Evolutionary conservation across 1,284 basidiomycete genomes (phyloP).

Genomic region (Ceratobasidium sp.): DNA sequence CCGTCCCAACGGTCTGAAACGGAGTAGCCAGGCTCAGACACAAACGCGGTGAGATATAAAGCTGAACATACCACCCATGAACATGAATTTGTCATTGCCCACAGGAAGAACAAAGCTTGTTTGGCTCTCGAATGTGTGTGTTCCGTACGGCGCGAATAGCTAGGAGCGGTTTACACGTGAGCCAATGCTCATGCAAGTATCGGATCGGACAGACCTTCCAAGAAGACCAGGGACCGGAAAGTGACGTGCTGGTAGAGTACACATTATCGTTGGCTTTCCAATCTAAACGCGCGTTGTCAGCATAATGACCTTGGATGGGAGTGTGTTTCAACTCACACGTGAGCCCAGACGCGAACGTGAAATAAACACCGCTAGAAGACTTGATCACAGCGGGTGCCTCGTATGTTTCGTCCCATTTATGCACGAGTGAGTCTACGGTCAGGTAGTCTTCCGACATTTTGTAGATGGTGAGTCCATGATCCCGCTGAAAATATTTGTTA

Average conservation of each 20-base stretch:
- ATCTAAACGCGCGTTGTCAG: constrained; percentile 14
- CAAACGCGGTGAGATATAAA: neutral
- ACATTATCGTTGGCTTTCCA: constrained; percentile 48
- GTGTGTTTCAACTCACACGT: constrained; percentile 31
- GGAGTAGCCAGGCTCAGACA: neutral
- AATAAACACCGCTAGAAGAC: constrained; percentile 45
- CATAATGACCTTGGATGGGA: neutral
- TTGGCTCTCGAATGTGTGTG: constrained; percentile 46
- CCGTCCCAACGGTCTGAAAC: constrained; percentile 48
- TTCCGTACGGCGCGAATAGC: constrained; percentile 47
- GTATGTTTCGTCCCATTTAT: constrained; percentile 43
- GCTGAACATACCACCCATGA: constrained; percentile 46
- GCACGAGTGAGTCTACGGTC: constrained; percentile 42
- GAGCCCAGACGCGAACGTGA: constrained; percentile 47
- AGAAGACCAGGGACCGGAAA: constrained; percentile 46
- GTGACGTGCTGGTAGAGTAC: constrained; percentile 45
- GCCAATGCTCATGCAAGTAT: neutral
- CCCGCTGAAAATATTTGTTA: constrained; percentile 37
- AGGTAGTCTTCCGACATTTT: constrained; percentile 46
- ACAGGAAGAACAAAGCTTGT: constrained; percentile 47
- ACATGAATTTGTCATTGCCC: constrained; percentile 48
- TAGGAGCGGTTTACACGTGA: neutral
- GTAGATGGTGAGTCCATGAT: constrained; percentile 46
- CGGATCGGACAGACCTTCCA: constrained; percentile 43
- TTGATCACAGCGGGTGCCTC: constrained; percentile 48